These are phyloP conservation scores for Erodium moschatum DNA, from an alignment of 441 rosid species.

Conservation along the genomic window DNA sequence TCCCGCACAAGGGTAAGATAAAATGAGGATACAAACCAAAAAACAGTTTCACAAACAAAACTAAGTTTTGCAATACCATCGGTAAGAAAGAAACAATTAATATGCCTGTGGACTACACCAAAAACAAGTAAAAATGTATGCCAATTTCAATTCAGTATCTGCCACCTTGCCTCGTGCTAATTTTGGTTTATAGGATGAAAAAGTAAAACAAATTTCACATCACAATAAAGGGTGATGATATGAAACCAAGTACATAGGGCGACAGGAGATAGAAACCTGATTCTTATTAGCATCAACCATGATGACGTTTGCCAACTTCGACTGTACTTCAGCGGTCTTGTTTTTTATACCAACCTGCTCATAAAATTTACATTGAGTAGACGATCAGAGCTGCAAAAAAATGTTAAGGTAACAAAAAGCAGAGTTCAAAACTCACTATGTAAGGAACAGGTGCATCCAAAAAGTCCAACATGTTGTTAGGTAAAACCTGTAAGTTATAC, in stretches of 20 bases:
- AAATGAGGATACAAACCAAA: neutral
- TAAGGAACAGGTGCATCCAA: constrained; percentile 78
- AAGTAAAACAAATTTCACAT: too few species aligned
- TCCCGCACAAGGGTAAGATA: neutral
- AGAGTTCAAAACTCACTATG: constrained; percentile 37
- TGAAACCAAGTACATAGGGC: neutral
- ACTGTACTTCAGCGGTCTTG: constrained; percentile 80
- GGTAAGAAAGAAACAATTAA: too few species aligned
- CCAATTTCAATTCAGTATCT: too few species aligned
- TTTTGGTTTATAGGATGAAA: too few species aligned
- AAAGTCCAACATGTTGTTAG: constrained; percentile 69
- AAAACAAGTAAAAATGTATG: too few species aligned
- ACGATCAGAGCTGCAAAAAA: neutral
- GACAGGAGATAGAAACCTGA: constrained; percentile 49
- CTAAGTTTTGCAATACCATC: too few species aligned
- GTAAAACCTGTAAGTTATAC: constrained; percentile 47
- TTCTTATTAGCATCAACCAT: constrained; percentile 75
- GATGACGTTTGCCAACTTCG: constrained; percentile 55
- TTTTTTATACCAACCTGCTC: constrained; percentile 85
- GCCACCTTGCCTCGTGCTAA: too few species aligned
- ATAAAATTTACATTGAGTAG: neutral
- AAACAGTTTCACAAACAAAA: too few species aligned
- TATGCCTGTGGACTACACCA: too few species aligned
- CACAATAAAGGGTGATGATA: too few species aligned
- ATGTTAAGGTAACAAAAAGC: neutral